Evolutionary conservation across 2,329 filamentous ascomycete genomes (phyloP), one percentile per base, ranked within the genome.

Genomic region (Verticillium dahliae): DNA sequence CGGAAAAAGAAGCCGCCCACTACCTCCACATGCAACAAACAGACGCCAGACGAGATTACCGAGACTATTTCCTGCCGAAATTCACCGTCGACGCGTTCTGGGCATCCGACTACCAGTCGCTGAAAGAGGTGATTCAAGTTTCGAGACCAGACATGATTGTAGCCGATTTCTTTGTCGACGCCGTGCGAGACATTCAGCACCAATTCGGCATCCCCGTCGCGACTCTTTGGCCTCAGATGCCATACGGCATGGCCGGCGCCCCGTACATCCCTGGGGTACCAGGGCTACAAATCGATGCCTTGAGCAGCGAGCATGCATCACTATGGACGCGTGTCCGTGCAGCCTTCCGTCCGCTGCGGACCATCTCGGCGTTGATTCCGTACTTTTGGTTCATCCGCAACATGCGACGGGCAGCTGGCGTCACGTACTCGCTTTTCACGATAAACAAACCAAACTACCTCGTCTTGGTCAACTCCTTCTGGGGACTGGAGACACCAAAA

Each of bases 401-500:
- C 4, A 75, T 78, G 74, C 71, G 76, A 6, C 63, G 64, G n/a
- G 61, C 61, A 9, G 67, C 67, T 1, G 76, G 73, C 3, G 73
- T 79, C 6, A 60, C 66, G 6, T 70, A 74, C 22, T 60, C 65
- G 2, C 67, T 73, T 5, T 71, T 70, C 0, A 61, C 66, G 0
- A 61, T 67, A 0, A 61, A 68, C 3, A 78, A 78, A 57, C 77
- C 78, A 0, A 69, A 78, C 60, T 73, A 78, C 56, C 72, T 80
- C 3, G 64, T 76, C 2, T 67, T 80, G 5, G 72, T 80, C 31
- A 80, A 80, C 59, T 78, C 76, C 0, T 80, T 80, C 63, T 77
- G 73, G 61, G 77, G 77, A 0, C 68, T 80, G 7, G 78, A 81
- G 58, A 68, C 72, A 1, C 73, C 78, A 0, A 74, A 73, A 27